Conservation (phyloP, 176 grass and related monocot genomes). For the Hordeum marinum region DNA sequence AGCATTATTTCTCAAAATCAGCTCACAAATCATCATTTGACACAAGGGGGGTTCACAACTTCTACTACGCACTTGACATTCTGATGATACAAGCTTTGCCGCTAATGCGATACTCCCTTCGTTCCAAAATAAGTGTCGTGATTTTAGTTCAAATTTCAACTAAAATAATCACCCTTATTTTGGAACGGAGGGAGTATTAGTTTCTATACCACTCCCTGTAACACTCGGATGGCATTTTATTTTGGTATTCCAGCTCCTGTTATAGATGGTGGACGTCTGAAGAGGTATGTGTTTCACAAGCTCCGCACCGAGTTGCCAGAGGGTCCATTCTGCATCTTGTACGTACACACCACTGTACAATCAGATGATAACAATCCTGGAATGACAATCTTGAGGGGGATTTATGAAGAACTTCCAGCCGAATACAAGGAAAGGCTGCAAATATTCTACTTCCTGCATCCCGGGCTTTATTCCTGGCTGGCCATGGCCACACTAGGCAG, state of each 20-base stretch:
- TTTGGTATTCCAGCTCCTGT: slow-evolving; percentile 55
- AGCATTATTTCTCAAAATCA: neutral
- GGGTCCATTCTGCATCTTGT: slow-evolving; percentile 83
- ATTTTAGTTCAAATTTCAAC: too few relatives aligned
- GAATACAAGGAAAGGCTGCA: slow-evolving; percentile 52
- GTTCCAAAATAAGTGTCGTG: too few relatives aligned
- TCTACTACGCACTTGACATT: neutral
- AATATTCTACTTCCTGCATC: slow-evolving; percentile 87
- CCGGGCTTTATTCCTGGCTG: slow-evolving; percentile 64
- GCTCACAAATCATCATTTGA: neutral
- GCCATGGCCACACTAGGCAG: slow-evolving; percentile 81
- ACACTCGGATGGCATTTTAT: neutral
- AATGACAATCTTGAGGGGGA: slow-evolving; percentile 71
- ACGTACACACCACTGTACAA: slow-evolving; percentile 79
- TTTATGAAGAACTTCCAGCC: slow-evolving; percentile 55
- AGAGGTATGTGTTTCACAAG: slow-evolving; percentile 77
- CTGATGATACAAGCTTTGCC: neutral
- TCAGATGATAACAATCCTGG: slow-evolving; percentile 96
- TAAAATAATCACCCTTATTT: too few relatives aligned
- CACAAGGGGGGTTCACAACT: neutral
- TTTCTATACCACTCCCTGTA: neutral
- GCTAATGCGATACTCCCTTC: too few relatives aligned
- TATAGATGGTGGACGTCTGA: slow-evolving; percentile 69
- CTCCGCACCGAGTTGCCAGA: slow-evolving; percentile 47
- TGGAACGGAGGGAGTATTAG: too few relatives aligned